Evolutionary conservation across 2,329 filamentous ascomycete genomes (phyloP), one percentile per base, ranked within the genome.

Genomic region (Thermochaetoides dissita): DNA sequence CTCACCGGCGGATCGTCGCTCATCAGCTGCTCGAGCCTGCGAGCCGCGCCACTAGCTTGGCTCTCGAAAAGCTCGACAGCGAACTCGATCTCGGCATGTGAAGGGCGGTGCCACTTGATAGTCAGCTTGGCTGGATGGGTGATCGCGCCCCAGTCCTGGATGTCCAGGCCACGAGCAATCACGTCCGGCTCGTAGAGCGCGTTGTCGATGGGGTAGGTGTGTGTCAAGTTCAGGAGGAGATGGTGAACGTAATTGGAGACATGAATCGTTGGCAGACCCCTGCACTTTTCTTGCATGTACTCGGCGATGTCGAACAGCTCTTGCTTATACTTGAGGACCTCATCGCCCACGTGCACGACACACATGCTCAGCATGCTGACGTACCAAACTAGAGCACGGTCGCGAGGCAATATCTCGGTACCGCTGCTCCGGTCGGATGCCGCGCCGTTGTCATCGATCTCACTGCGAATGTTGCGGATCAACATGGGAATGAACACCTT

Each of bases 211-310:
- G 89, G 87, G 57, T 96, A 98, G 0, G 86, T 95, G 49, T 89
- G 83, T 0, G 91, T 96, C 41, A 96, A 67, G 59, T 96, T 96
- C 49, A 98, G 79, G 10, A 98, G 71, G 33, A 98, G 72, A 59
- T 98, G 93, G 61, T 98, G 91, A 43, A 96, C 88, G 60, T 88
- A 95, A 63, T 98, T 98, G 45, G 89, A 96, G 34, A 96, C 82
- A 60, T 98, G 86, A 37, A 96, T 87, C 1, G 91, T 94, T 0
- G 91, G 87, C 46, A 95, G 80, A 17, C 91, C 91, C 53, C 84
- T 81, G 62, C 91, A 98, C 56, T 86, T 89, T 53, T 91, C 78
- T 60, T 98, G 91, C 89, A 98, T 96, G 63, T 89, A 96, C 42
- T 83, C 71, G 9, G 89, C 87, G 58, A 98, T 89, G 47, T 86